Evolutionary conservation across 1,284 basidiomycete genomes (phyloP).

Genomic region (Ustilago crameri): DNA sequence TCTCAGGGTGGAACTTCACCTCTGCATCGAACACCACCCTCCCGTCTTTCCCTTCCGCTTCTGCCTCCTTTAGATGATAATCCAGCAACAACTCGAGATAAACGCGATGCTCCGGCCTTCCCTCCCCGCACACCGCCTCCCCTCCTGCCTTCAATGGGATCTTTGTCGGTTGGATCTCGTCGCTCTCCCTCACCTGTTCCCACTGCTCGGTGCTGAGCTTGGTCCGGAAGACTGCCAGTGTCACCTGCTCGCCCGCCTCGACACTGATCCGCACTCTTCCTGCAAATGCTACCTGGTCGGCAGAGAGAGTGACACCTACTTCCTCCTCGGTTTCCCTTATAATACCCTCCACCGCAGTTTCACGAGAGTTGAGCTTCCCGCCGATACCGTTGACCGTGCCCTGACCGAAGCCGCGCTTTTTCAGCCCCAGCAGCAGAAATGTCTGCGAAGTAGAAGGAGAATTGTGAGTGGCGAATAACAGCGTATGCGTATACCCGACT

Average conservation of each 20-base stretch:
- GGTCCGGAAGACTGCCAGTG: conserved; percentile 9
- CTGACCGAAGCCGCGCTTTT: conserved; percentile 21
- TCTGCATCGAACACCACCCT: conserved; percentile 10
- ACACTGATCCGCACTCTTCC: conserved; percentile 14
- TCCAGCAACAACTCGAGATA: conserved; percentile 4
- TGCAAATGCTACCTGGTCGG: neutral
- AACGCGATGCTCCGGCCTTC: neutral
- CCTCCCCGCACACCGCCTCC: no score
- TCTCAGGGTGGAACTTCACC: conserved; percentile 14
- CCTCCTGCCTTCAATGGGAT: no score
- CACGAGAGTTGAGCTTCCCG: conserved; percentile 14
- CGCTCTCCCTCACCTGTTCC: neutral
- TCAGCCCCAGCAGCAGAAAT: conserved; percentile 11
- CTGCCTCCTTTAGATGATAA: neutral
- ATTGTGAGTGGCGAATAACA: conserved; percentile 10
- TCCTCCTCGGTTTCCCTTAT: conserved; percentile 27
- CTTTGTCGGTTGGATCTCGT: neutral
- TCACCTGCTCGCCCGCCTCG: conserved; percentile 10
- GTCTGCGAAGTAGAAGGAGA: neutral
- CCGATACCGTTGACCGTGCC: conserved; percentile 24
- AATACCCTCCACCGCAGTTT: conserved; percentile 7
- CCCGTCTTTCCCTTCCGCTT: neutral
- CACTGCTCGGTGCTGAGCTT: neutral
- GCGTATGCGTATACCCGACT: conserved; percentile 21
- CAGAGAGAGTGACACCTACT: neutral